Percentiles rank a stretch among this genome's conserved stretches.
Evolutionary conservation across 2,329 filamentous ascomycete genomes (phyloP).

Genomic region (Coniochaeta ligniaria): DNA sequence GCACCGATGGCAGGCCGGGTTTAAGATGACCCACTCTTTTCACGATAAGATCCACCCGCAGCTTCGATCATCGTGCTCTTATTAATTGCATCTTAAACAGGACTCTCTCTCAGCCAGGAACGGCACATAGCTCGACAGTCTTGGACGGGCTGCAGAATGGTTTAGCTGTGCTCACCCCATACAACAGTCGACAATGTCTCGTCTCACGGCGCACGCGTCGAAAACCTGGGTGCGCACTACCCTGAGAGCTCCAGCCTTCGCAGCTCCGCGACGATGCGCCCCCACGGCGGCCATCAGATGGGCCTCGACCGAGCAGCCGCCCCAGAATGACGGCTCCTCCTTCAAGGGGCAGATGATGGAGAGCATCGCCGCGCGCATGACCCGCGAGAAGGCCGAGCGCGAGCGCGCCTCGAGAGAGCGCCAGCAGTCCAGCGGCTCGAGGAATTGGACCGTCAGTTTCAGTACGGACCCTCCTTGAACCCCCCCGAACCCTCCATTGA

Average conservation of each 20-base stretch:
- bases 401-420: constrained; percentile 32
- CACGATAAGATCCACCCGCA: neutral
- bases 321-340: constrained; percentile 7
- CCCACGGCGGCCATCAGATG: constrained; percentile 8
- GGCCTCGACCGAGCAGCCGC: constrained; percentile 7
- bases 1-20: neutral
- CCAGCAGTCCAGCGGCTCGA: constrained; percentile 27
- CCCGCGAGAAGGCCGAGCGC: constrained; percentile 39
- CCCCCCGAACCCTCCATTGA: constrained; percentile 3
- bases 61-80: neutral
- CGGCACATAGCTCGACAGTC: neutral
- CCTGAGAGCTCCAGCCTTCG: constrained; percentile 6
- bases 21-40: neutral
- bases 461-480: constrained; percentile 22
- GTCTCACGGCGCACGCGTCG: constrained; percentile 16
- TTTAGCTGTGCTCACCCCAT: neutral
- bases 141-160: neutral
- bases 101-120: neutral
- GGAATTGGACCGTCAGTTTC: constrained; percentile 39
- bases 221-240: constrained; percentile 9
- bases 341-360: constrained; percentile 50
- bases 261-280: constrained; percentile 5
- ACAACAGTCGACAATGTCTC: constrained; percentile 12
- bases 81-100: too few species aligned
- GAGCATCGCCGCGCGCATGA: constrained; percentile 41